Evolutionary conservation across 345 rosid genomes (phyloP).

Genomic region (Limnanthes douglasii): DNA sequence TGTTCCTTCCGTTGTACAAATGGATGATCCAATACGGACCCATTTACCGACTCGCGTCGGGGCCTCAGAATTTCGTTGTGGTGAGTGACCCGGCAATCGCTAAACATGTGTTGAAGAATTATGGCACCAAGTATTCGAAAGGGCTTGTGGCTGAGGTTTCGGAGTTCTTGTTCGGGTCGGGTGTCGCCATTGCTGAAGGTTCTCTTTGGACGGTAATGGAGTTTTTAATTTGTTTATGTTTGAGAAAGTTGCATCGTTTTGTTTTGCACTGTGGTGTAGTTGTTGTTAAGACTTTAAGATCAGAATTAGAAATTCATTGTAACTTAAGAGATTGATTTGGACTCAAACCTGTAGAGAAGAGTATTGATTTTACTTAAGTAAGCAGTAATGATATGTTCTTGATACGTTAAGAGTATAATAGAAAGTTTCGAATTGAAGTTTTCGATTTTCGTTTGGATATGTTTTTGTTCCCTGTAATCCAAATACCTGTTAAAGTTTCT

Average conservation of each 20-base stretch:
- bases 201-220: slow-evolving; percentile 70
- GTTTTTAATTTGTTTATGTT: neutral
- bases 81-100: slow-evolving; percentile 90
- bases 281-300: neutral
- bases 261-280: neutral
- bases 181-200: slow-evolving; percentile 90
- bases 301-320: too few species aligned
- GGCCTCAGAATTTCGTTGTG: slow-evolving; percentile 76
- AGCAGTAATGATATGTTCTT: neutral
- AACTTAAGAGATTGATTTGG: too few species aligned
- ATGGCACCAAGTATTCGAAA: slow-evolving; percentile 63
- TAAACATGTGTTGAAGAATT: slow-evolving; percentile 69
- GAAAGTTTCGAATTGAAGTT: too few species aligned
- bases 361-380: neutral
- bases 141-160: slow-evolving; percentile 92
- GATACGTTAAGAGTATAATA: too few species aligned
- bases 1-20: slow-evolving; percentile 78
- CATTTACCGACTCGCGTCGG: slow-evolving; percentile 85
- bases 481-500: too few species aligned
- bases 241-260: neutral
- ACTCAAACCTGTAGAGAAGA: too few species aligned
- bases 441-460: too few species aligned
- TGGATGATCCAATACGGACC: slow-evolving; percentile 93
- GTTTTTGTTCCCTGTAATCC: too few species aligned
- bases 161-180: slow-evolving; percentile 80